phyloP scores from a whole-genome alignment of 2,329 filamentous ascomycete genomes.

The Penicillium expansum region DNA sequence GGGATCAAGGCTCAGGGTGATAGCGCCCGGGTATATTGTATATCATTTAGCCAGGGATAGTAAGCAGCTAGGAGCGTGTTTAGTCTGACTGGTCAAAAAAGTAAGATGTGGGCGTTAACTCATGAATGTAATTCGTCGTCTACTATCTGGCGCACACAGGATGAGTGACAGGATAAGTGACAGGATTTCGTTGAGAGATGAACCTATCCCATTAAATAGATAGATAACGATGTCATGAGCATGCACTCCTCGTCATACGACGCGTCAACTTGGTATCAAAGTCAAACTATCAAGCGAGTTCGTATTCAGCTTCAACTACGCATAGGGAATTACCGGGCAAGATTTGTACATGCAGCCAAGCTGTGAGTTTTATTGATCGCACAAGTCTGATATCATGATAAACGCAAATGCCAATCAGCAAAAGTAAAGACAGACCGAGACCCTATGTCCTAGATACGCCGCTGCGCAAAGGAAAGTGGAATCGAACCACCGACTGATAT shows the following conservation, averaged over 20 bases:
- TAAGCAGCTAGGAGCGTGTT: neutral
- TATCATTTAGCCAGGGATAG: neutral
- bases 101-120: neutral
- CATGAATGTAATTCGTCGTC: neutral
- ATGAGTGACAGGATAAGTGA: neutral
- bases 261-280: too few relatives aligned
- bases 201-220: neutral
- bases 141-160: neutral
- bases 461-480: conserved; percentile 18
- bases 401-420: conserved; percentile 23
- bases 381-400: conserved; percentile 32
- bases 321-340: neutral
- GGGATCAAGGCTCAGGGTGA: neutral
- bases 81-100: neutral
- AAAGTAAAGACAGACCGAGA: conserved; percentile 16
- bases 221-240: neutral
- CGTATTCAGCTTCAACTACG: neutral
- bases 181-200: neutral
- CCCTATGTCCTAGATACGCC: conserved; percentile 16
- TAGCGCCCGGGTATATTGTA: neutral
- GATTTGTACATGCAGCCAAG: neutral
- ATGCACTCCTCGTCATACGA: neutral
- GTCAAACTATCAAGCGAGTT: too few relatives aligned
- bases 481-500: conserved; percentile 19
- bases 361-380: conserved; percentile 9